Base-by-base conservation (phyloP, 345 rosid species). In the Pistacia vera region DNA sequence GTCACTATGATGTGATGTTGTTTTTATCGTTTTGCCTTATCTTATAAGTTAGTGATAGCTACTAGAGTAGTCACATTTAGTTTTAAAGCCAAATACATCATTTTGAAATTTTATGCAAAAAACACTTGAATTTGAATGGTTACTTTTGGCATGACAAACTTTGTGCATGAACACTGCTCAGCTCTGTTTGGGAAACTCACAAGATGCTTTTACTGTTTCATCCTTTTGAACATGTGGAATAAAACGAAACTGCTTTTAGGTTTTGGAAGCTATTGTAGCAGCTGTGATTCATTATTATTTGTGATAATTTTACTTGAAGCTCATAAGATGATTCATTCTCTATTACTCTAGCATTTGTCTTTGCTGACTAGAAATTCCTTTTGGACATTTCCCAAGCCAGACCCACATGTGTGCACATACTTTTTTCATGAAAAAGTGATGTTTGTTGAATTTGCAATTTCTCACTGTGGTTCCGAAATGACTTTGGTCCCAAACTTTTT, bases 381-480 rank as follows among this genome's bases (percentile, higher is more conserved):
- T 72, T 60, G 75, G 75, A 72, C 67, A 72, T 60, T 72, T 72
- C 66, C 67, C 48, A 72, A 20, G 44, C 67, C 41, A 60, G 75
- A 72, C 75, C 75, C 75, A 72, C 75, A 72, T 72, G 75, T 71
- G 66, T 46, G 57, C 58, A 17, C 61, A 28, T 11, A 61, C 75
- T 61, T 72, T 72, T 38, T 51, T 72, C 67, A 16, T 72, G 30
- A 49, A 60, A 72, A 72, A 72, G 67, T 72, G 67, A 46, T 58
- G 74, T 48, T 72, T 72, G 75, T 72, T 44, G 75, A 72, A 72
- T 60, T 72, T 46, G 63, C 56, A 28, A 49, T 14, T 60, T 46
- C 66, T 17, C 44, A 46, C 46, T 44, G 41, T 62, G 17, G 49
- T 61, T 57, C 48, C 12, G 41, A 72, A 46, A 46, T 46, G 46